phyloP scores from a whole-genome alignment of 225 moss, liverwort and hornwort genomes.

The Sphagnum tenellum region DNA sequence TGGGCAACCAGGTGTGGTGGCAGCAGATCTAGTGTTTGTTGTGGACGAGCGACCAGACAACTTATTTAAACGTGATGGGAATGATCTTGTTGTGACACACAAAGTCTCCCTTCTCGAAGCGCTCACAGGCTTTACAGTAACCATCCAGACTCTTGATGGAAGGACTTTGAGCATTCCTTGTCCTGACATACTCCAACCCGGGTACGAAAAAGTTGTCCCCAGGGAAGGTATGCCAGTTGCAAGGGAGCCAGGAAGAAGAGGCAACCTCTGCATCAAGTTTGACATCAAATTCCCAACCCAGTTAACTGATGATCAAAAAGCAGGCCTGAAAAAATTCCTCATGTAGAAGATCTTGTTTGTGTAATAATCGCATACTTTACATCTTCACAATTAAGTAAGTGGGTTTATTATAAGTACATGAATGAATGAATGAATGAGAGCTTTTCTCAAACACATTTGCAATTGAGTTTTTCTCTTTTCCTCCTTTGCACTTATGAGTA shows the following conservation, averaged over 20 bases:
- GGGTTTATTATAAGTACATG: too few relatives aligned
- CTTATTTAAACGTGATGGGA: conserved; percentile 49
- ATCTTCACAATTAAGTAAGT: too few relatives aligned
- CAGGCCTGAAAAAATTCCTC: conserved; percentile 15
- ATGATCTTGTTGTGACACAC: conserved; percentile 50
- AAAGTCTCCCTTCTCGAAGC: conserved; percentile 37
- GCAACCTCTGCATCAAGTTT: conserved; percentile 50
- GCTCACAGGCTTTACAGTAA: conserved; percentile 51
- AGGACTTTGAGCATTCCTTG: conserved; percentile 43
- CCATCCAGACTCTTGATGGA: conserved; percentile 40
- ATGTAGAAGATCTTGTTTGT: too few relatives aligned
- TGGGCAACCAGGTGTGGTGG: conserved; percentile 44
- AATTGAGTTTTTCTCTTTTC: too few relatives aligned
- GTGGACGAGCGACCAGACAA: conserved; percentile 57
- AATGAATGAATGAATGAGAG: too few relatives aligned
- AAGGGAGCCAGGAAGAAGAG: conserved; percentile 46
- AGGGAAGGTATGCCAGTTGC: conserved; percentile 60
- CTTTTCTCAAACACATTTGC: too few relatives aligned
- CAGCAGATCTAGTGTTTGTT: conserved; percentile 55
- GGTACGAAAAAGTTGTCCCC: conserved; percentile 40
- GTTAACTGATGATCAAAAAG: conserved; percentile 36
- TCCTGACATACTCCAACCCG: conserved; percentile 37
- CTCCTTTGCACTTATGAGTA: too few relatives aligned
- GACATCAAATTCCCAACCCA: conserved; percentile 45
- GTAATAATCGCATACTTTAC: too few relatives aligned